Evolutionary conservation across 257 asterid genomes (phyloP), one percentile per base, ranked within the genome.

Genomic region (Scutellaria baicalensis): DNA sequence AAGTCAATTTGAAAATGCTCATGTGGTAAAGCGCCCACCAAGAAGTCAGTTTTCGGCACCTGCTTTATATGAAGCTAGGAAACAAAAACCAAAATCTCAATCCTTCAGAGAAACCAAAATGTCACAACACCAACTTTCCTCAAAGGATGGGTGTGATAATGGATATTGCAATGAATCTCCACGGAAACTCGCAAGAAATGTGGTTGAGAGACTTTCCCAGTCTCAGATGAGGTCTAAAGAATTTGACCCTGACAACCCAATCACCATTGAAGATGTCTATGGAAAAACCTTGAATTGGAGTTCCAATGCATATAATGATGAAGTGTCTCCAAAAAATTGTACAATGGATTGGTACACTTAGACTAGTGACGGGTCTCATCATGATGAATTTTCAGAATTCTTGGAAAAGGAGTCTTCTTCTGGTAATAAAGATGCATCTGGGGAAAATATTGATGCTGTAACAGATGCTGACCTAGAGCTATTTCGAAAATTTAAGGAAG

Each of bases 181-280:
- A 9, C 75, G 90, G 47, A 85, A 85, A 77, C 85, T 95, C 43
- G 99, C 99, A 27, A 91, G 81, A 70, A 79, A 84, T 16, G 99
- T 95, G 74, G 88, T 92, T 51, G 99, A 91, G 91, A 89, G 97
- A 68, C 99, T 95, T 78, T 88, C 98, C 49, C 95, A 85, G 73
- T 78, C 96, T 44, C 91, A 80, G 39, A 75, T 70, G 83, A 77
- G 80, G 78, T 73, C 95, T 44, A 79, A 83, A 76, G 92, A 88
- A 69, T 68, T 64, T 56, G 90, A 80, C 59, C 70, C 78, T 11
- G 88, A 86, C 59, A 69, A 77, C 75, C 99, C 99, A 20, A 88
- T 94, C 75, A 95, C 98, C 67, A 84, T 95, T 50, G 95, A 91
- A 74, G 99, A 92, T 76, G 83, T 94, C 64, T 86, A 88, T 72